Conservation (phyloP, 208 protist genomes). For the Crithidia mellificae region DNA sequence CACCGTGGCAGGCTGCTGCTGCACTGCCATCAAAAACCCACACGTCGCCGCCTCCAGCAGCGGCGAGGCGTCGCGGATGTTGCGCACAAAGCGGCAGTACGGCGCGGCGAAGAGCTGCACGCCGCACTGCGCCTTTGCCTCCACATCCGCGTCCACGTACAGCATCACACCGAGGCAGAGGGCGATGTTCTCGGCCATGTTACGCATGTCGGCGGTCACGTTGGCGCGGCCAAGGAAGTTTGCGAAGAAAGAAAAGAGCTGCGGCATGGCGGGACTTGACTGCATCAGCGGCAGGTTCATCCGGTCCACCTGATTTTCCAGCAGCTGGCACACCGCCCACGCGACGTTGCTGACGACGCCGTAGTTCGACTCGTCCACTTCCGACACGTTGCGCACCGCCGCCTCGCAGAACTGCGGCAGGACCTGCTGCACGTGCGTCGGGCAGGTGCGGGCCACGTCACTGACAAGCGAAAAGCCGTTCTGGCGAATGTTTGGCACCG, state of each 20-base stretch:
- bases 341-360: constrained; percentile 76
- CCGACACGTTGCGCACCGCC: constrained; percentile 49
- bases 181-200: constrained; percentile 85
- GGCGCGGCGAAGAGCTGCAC: constrained; percentile 47
- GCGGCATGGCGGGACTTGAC: constrained; percentile 31
- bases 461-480: constrained; percentile 80
- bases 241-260: constrained; percentile 61
- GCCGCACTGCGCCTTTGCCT: constrained; percentile 42
- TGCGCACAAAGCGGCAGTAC: constrained; percentile 80
- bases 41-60: constrained; percentile 53
- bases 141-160: constrained; percentile 54
- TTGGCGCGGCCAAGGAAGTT: constrained; percentile 33
- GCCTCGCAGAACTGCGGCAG: constrained; percentile 50
- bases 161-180: constrained; percentile 78
- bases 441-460: constrained; percentile 61
- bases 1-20: constrained; percentile 32
- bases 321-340: constrained; percentile 76
- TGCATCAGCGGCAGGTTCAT: constrained; percentile 53
- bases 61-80: constrained; percentile 59
- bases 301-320: constrained; percentile 74
- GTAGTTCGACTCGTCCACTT: constrained; percentile 51
- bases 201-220: constrained; percentile 73
- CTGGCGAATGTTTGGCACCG: constrained; percentile 58
- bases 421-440: constrained; percentile 49
- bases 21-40: constrained; percentile 63